A percentile compares a stretch with the other conserved stretches of the same genome.
Evolutionary conservation across 306 rosid species (phyloP).

Genomic region (Castanospermum australe): DNA sequence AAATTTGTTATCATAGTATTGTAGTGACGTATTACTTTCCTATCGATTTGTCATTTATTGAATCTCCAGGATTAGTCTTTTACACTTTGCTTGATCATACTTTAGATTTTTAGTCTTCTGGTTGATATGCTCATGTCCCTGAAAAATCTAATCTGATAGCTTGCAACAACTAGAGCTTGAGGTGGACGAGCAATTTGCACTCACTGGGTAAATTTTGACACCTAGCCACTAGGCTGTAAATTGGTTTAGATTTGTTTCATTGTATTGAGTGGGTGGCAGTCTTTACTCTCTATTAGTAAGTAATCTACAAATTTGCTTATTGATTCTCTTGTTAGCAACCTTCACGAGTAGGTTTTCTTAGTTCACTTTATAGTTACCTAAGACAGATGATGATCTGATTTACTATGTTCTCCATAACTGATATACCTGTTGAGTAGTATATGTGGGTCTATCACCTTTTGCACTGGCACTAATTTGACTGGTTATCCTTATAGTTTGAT

Average conservation of each 20-base stretch:
- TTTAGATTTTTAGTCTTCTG: not conserved
- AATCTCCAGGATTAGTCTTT: not conserved
- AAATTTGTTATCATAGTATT: slow-evolving; percentile 6
- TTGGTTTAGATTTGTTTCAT: not conserved
- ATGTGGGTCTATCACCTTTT: not conserved
- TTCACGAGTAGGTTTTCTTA: not conserved
- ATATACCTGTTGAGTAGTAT: not conserved
- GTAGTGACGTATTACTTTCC: not conserved
- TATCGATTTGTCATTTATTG: not conserved
- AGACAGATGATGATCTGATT: not conserved
- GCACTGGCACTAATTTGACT: not conserved
- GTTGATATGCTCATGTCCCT: not conserved
- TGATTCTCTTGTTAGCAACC: not conserved
- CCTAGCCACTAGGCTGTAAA: not conserved
- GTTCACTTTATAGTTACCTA: not conserved
- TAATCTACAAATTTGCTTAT: not conserved
- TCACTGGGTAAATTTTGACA: not conserved
- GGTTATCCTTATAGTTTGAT: not conserved
- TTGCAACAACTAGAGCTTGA: not conserved
- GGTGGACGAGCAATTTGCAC: not conserved
- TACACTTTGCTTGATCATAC: not conserved
- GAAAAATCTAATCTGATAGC: not conserved
- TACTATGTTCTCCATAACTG: not conserved
- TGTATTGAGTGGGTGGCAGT: not conserved
- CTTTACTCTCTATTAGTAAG: not conserved